Conservation (phyloP, 192 early-diverging fungal species). For the Coemansia sp. region DNA sequence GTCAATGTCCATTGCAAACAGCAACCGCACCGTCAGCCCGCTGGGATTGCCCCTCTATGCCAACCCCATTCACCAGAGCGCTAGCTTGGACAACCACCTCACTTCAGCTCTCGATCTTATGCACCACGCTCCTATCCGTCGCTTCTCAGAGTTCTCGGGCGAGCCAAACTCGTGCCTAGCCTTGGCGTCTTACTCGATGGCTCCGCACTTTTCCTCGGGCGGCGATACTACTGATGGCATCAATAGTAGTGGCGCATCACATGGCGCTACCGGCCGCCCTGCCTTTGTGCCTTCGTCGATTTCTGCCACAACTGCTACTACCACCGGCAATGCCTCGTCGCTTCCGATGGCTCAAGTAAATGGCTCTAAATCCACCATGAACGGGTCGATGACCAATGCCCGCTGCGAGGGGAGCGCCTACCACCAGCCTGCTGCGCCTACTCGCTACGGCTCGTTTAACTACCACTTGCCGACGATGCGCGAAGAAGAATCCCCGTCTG, state of each 20-base stretch:
- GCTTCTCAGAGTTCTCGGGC: conserved; percentile 31
- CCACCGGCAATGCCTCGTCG: conserved; percentile 11
- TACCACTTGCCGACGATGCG: conserved; percentile 48
- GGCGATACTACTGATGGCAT: conserved; percentile 13
- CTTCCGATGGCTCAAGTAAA: background rate
- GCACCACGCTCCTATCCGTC: conserved; percentile 17
- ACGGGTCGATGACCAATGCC: background rate
- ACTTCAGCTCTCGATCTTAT: conserved; percentile 19
- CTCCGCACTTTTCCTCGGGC: conserved; percentile 14
- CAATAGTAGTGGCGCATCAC: conserved; percentile 30
- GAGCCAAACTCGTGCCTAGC: conserved; percentile 25
- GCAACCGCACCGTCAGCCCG: conserved; percentile 47
- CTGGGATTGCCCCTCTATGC: conserved; percentile 36
- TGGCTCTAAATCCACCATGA: background rate
- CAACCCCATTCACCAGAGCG: conserved; percentile 42
- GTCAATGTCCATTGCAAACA: conserved; percentile 34
- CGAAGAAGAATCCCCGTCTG: conserved; percentile 34
- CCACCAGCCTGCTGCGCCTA: conserved; percentile 1
- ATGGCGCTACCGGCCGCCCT: conserved; percentile 19
- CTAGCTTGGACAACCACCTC: conserved; percentile 46
- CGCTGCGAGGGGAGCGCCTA: background rate
- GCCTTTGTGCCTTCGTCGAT: background rate
- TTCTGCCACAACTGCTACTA: background rate
- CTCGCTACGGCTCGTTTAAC: conserved; percentile 34
- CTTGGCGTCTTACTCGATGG: conserved; percentile 38